Evolutionary conservation across 768 basidiomycete species (phyloP), one percentile per base, ranked within the genome.

Genomic region (Xerocomellus chrysenteron): DNA sequence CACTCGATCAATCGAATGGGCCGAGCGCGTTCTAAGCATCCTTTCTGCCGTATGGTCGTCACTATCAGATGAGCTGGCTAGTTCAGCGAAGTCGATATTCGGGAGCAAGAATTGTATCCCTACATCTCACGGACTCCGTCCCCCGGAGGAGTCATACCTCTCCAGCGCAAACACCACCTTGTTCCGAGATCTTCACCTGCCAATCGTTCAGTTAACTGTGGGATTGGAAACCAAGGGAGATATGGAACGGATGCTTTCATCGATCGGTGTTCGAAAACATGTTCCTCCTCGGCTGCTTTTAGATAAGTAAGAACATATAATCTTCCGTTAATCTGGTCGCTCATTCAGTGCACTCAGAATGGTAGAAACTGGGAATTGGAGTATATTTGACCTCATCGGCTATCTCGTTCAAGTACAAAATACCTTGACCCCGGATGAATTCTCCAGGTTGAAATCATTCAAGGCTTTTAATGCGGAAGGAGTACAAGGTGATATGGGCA

Each of bases 41-140:
- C 67, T 93, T 7, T 76, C 83, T 1, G 80, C 87, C 24, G 80
- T 82, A 1, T 96, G 93, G 91, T 77, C 82, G 13, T 80, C 81
- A 4, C 66, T 90, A 16, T 66, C 76, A 0, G 74, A 76, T 16
- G 64, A 47, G 39, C 3, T 47, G 3, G 76, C 2, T 33, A 4
- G 9, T 7, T 32, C 30, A 2, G 53, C 21, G 1, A 54, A 33
- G 30, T 32, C 40, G 39, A 7, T 48, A 14, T 48, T 54, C 16
- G 16, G 11, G 24, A 14, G n/a, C 35, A n/a, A 43, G 41, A 43
- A 36, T 1, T 55, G 54, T 36, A 43, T 55, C 9, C 47, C 54
- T 1, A 48, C 47, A 0, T n/a, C 32, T 14, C 17, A 17, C 5
- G 54, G 54, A 12, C 33, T 54, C 10, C 13, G 46, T 26, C 1